These are phyloP conservation scores for Russula lepida DNA, from an alignment of 768 basidiomycete species.

Conservation along the genomic window DNA sequence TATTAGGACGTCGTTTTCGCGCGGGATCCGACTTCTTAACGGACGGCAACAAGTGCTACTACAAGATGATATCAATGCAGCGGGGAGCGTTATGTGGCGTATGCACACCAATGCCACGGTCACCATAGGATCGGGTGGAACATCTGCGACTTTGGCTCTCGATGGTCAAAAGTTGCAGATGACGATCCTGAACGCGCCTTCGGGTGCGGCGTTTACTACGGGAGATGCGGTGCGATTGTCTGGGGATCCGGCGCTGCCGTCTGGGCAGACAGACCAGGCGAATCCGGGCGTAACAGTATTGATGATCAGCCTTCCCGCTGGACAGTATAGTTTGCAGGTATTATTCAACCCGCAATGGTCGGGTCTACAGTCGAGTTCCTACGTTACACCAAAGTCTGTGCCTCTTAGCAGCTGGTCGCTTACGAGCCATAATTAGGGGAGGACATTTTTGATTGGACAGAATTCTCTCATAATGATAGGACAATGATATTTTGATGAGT, in stretches of 20 bases:
- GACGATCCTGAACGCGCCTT: conserved; percentile 55
- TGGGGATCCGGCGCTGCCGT: conserved; percentile 56
- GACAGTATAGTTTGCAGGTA: conserved; percentile 72
- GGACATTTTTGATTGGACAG: background rate
- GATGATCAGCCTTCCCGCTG: conserved; percentile 54
- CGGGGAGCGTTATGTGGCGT: conserved; percentile 67
- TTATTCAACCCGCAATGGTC: conserved; percentile 93
- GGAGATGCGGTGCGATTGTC: conserved; percentile 45
- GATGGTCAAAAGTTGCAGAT: conserved; percentile 61
- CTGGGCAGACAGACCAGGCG: conserved; percentile 50
- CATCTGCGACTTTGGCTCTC: conserved; percentile 66
- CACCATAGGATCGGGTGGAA: conserved; percentile 42
- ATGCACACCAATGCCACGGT: conserved; percentile 94
- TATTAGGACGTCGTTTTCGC: conserved; percentile 58
- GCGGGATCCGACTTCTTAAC: conserved; percentile 82
- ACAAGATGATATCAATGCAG: conserved; percentile 79
- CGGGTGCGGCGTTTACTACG: conserved; percentile 56
- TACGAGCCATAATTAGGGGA: conserved; percentile 58
- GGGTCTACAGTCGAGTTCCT: conserved; percentile 49
- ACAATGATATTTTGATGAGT: background rate
- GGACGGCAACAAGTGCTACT: conserved; percentile 79
- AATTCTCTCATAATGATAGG: no score
- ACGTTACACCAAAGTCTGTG: conserved; percentile 66
- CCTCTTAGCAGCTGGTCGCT: conserved; percentile 66
- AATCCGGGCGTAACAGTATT: conserved; percentile 80